phyloP scores from a whole-genome alignment of 2,329 filamentous ascomycete genomes.

The Fusarium circinatum region DNA sequence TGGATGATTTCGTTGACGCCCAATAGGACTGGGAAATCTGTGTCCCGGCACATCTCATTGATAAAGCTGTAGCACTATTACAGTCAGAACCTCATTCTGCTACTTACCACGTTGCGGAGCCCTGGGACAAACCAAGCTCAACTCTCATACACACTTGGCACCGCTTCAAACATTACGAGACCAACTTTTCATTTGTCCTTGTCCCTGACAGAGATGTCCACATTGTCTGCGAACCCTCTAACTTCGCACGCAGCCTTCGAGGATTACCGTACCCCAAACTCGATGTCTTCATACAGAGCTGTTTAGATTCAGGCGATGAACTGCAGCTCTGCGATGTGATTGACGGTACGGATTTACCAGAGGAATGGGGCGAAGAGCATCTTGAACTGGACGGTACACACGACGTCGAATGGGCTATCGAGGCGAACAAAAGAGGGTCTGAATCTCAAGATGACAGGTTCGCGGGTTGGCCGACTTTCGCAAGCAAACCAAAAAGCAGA shows the following conservation, averaged over 20 bases:
- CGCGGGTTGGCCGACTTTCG: neutral
- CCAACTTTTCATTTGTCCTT: neutral
- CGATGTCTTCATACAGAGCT: neutral
- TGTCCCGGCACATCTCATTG: neutral
- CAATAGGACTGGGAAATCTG: neutral
- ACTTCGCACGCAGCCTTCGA: neutral
- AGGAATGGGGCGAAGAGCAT: neutral
- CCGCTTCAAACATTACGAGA: neutral
- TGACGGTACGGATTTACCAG: neutral
- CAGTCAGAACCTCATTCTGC: neutral
- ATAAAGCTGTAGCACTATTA: neutral
- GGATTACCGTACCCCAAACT: neutral
- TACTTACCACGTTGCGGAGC: fast-evolving
- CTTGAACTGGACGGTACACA: neutral
- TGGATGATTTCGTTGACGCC: fast-evolving
- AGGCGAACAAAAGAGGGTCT: neutral
- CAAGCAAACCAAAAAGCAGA: neutral
- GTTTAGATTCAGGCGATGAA: neutral
- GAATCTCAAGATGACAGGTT: neutral
- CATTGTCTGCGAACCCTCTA: neutral
- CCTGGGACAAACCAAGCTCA: neutral
- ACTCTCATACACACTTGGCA: neutral
- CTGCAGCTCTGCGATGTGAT: neutral
- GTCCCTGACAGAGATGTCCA: neutral
- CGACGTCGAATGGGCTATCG: neutral